Evolutionary conservation across 805 yeast genomes (phyloP), one percentile per base, ranked within the genome.

Genomic region (Suhomyces sp.): DNA sequence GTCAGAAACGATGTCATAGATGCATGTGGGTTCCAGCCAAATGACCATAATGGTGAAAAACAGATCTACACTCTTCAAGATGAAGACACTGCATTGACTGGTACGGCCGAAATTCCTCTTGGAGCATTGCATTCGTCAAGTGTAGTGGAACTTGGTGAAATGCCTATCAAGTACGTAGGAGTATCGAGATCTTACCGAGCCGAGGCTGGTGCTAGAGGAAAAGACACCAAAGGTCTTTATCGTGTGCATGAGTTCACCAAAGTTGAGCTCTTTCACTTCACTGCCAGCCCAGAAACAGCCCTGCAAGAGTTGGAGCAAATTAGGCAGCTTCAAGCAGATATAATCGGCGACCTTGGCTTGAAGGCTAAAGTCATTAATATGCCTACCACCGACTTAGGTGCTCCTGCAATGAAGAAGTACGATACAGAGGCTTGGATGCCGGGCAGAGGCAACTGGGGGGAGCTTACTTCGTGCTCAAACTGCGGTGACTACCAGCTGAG

Each of bases 391-490:
- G 99, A 94, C 66, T 72, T 94, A 49, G 99, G 99, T 0, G 86
- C 96, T 0, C 97, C 99, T 1, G 98, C 98, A 0, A 83, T 79
- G 69, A 86, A 88, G 63, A 94, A 94, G 67, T 90, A 85, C 65
- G 99, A 94, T 61, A 89, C 92, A 53, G 99, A 94, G 70, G 97
- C 92, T 0, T 90, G 96, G 91, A 93, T 94, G 98, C 98, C 98
- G 0, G 97, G 98, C 2, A 81, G 97, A 61, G 92, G 90, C 0
- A 67, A 73, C 1, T 93, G 96, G 90, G 99, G 99, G 4, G 99
- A 94, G 66, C 77, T 94, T 31, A 85, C 96, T 1, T 89, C 97
- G 27, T 80, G 96, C 1, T 91, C 97, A 2, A 93, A 92, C 65
- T 94, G 99, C 68, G 82, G 90, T 3, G 97, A 92, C 59, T 94